phyloP scores from a whole-genome alignment of 1,139 yeast genomes.

The Spencermartinsiella ligniputridi region DNA sequence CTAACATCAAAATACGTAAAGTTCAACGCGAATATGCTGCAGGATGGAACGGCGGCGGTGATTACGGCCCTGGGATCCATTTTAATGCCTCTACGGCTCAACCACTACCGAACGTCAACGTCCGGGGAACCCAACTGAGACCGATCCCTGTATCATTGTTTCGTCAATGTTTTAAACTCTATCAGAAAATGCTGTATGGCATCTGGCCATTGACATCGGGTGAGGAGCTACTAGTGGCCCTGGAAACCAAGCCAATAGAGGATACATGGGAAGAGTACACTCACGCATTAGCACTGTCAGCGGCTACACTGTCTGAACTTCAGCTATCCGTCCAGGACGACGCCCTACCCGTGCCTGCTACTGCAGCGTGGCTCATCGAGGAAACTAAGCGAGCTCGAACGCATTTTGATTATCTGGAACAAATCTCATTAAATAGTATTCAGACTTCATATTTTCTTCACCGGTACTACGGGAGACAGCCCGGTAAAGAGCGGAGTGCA shows the following conservation, averaged over 20 bases:
- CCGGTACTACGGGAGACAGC: constrained; percentile 13
- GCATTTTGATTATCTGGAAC: constrained; percentile 14
- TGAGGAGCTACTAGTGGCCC: constrained; percentile 8
- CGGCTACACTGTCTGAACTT: constrained; percentile 18
- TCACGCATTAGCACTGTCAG: constrained; percentile 16
- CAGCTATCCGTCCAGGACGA: constrained; percentile 8
- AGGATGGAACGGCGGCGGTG: neutral
- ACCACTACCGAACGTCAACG: neutral
- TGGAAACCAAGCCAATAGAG: constrained; percentile 8
- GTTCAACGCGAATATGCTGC: constrained; percentile 2
- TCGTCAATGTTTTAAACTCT: constrained; percentile 8
- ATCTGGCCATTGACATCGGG: constrained; percentile 16
- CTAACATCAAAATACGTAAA: constrained; percentile 3
- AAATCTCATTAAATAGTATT: constrained; percentile 12
- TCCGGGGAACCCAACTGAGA: neutral
- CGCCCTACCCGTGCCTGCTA: constrained; percentile 3
- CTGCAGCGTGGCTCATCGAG: constrained; percentile 10
- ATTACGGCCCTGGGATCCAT: neutral
- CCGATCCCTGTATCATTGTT: constrained; percentile 7
- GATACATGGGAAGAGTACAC: constrained; percentile 12
- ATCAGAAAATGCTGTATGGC: constrained; percentile 12
- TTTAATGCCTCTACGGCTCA: neutral
- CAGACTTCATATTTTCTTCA: constrained; percentile 20
- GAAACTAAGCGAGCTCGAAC: constrained; percentile 15
- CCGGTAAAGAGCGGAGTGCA: constrained; percentile 13